Base-by-base conservation (phyloP, 148 eudicot genomes). In the Fagopyrum homotropicum region DNA sequence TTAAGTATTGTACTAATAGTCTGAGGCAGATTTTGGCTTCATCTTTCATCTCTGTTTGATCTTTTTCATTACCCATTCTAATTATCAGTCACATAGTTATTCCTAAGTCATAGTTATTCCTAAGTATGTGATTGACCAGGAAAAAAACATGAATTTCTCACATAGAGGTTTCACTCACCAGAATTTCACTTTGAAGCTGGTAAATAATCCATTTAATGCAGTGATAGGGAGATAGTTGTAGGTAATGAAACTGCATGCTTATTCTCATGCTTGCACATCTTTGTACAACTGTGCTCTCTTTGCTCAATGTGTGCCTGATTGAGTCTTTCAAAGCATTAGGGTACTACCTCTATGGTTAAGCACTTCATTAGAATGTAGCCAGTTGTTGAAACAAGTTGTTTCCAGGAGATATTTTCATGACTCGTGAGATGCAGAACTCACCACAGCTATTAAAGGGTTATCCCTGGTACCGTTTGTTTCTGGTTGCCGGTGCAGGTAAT, bases 341-440 rank as follows among this genome's bases (percentile, higher is more conserved):
- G 9, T 17, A 17, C 19, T 57, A 57, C n/a, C 19, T 17, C 10
- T 7, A 6, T 57, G 7, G 63, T 57, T 17, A 17, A 7, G 63
- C 35, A 57, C 29, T 57, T 57, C 63, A 19, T 22, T 19, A 57
- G 29, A 57, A 8, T 57, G 7, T 57, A 40, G 47, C 35, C 35
- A 60, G 19, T 15, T 63, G 16, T 61, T 63, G 6, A 9, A 63
- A 29, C 16, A 29, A 11, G 8, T 63, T 63, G 7, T 63, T 61
- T 30, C 7, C 71, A 66, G 46, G 71, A 6, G 46, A 66, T 17
- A 66, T 14, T 14, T 43, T 66, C 46, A 66, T 66, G 74, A 47
- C 29, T 16, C 55, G 8, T 72, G 35, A 72, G 55, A 72, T 46
- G 74, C 74, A 45, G 55, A 72, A 72, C 52, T 19, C 55, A 46